Evolutionary conservation across 352 stramenopile genomes (phyloP), one percentile per base, ranked within the genome.

Genomic region (Elongisporangium prolatum): DNA sequence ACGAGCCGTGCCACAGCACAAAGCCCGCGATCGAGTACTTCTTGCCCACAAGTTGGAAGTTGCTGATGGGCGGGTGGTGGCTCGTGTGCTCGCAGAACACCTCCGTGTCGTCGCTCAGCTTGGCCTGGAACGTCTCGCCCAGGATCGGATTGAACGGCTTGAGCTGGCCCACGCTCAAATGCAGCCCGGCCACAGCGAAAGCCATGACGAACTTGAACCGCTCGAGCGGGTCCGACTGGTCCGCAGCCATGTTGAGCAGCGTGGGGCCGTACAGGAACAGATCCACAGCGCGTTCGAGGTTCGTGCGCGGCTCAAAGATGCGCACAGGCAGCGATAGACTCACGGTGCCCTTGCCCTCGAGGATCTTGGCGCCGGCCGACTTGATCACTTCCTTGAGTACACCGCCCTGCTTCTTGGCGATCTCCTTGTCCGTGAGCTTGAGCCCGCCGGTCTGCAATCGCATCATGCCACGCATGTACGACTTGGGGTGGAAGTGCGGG

Each of bases 91-190:
- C 85, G 54, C 82, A 91, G 54, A 69, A 85, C 5, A 94, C 83
- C 22, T 89, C 79, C 4, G 85, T 91, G 56, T 82, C 85, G 56
- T 94, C 82, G 61, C 86, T 91, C 51, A 92, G 59, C 47, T 61
- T 74, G 4, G 74, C 77, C 61, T 94, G 82, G 50, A 77, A 91
- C 18, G 85, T 94, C 57, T 94, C 85, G 14, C 85, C 85, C 21
- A 94, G 57, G 25, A 94, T 94, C 34, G 85, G 85, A 59, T 91
- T 94, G 63, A 94, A 94, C 13, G 85, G 85, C 69, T 94, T 94
- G 28, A 94, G 61, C 60, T 91, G 83, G 4, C 85, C 83, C 20
- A 91, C 84, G 54, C 79, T 81, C 68, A 91, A 81, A 52, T 95
- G 85, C 65, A 91, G 67, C 0, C 85, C 85, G 8, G 85, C 82